Evolutionary conservation across 345 rosid species (phyloP).

Genomic region (Mallotus nudiflorus): DNA sequence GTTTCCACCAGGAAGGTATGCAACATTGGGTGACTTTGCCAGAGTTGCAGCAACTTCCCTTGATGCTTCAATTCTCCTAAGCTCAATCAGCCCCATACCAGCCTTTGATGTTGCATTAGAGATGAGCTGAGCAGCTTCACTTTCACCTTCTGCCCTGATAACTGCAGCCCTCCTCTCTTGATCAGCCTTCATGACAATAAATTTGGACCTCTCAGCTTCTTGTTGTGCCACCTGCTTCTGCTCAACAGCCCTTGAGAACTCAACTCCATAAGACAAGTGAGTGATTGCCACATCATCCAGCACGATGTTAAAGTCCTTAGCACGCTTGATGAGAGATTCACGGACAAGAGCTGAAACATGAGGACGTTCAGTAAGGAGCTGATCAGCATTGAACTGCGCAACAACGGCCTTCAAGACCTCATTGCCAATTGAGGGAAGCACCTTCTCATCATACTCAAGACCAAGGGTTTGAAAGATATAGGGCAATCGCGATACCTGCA

Average conservation of each 20-base stretch:
- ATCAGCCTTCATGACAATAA: conserved; percentile 94
- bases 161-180: conserved; percentile 98
- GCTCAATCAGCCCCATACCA: conserved; percentile 90
- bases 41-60: conserved; percentile 89
- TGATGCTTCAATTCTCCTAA: conserved; percentile 95
- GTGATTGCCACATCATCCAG: conserved; percentile 96
- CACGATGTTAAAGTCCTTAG: conserved; percentile 80
- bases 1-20: conserved; percentile 89
- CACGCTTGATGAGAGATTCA: conserved; percentile 69
- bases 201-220: conserved; percentile 96
- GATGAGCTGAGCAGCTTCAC: conserved; percentile 88
- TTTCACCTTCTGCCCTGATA: conserved; percentile 97
- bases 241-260: conserved; percentile 96
- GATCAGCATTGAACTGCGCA: conserved; percentile 98
- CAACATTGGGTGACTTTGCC: conserved; percentile 82
- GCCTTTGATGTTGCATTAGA: conserved; percentile 82
- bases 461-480: conserved; percentile 83
- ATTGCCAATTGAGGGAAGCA: conserved; percentile 96
- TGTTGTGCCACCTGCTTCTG: conserved; percentile 99
- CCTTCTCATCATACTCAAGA: conserved; percentile 89
- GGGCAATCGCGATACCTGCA: conserved; percentile 74
- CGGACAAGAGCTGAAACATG: conserved; percentile 89
- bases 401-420: conserved; percentile 98
- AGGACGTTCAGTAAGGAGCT: conserved; percentile 97
- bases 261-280: conserved; percentile 84